Evolutionary conservation across 1,284 basidiomycete genomes (phyloP), one percentile per base, ranked within the genome.

Genomic region (Cutaneotrichosporon cutaneum): DNA sequence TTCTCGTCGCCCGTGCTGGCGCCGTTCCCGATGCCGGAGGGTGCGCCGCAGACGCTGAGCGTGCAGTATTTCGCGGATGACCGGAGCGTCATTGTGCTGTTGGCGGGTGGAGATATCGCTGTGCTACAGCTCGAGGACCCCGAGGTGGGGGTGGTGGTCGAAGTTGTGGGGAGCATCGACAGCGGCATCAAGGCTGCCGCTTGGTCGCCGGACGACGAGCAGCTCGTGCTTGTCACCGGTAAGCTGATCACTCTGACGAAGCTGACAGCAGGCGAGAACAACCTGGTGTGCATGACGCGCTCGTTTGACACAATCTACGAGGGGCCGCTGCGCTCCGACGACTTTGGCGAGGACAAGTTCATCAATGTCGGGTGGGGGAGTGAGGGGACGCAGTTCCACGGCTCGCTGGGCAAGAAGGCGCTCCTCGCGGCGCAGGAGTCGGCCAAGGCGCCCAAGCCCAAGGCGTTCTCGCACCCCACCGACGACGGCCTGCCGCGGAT

Each of bases 311-410:
- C 94, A 8, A 82, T 97, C 24, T 88, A 87, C 36, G 95, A 98
- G 75, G 82, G 82, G 13, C 84, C 86, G 0, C 78, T 97, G 1
- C 84, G 89, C 61, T 85, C 87, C 0, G 76, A 83, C 42, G 90
- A 91, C 47, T 94, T 94, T 68, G 95, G 95, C 48, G 88, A 94
- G 83, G 93, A 93, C 75, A 86, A 87, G 44, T 92, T 90, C 7
- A 92, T 97, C 71, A 92, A 94, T 69, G 91, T 98, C 59, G 96
- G 96, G 10, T 99, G 96, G 96, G 96, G 96, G 32, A 92, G 91
- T 4, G 96, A 95, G 73, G 85, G 90, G 71, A 99, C 96, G 0
- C 96, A 99, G 75, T 99, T 99, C 76, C 94, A 98, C 70, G 96
- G 96, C 14, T 94, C 93, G 0, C 83, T 94, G 4, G 96, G 96